phyloP scores from a whole-genome alignment of 2,329 filamentous ascomycete genomes.

The Epichloe brachyelytri region DNA sequence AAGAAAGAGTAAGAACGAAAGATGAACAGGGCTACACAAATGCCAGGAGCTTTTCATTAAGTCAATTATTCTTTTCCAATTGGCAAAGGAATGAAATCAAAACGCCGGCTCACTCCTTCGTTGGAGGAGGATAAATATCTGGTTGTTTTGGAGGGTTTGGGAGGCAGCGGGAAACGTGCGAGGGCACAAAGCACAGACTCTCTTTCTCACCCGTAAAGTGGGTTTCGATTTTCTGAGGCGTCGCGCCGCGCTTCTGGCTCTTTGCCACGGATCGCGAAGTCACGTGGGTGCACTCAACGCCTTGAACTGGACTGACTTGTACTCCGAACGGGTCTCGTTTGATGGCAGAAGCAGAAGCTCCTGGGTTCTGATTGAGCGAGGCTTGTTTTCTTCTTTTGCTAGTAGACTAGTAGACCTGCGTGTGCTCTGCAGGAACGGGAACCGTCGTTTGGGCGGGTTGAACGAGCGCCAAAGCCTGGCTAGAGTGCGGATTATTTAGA shows the following conservation, averaged over 20 bases:
- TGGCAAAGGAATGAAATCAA: too few relatives aligned
- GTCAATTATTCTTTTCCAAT: not conserved
- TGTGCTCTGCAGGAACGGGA: not conserved
- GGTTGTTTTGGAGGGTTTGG: too few relatives aligned
- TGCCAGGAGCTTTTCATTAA: not conserved
- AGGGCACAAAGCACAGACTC: not conserved
- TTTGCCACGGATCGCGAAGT: conserved; percentile 10
- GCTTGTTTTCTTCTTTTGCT: not conserved
- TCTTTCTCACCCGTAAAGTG: not conserved
- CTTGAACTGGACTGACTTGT: not conserved
- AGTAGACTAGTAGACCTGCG: not conserved
- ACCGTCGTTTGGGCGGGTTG: not conserved
- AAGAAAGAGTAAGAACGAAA: not conserved
- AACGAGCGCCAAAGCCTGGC: not conserved
- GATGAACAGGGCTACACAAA: not conserved
- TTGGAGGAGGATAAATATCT: too few relatives aligned
- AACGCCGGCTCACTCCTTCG: too few relatives aligned
- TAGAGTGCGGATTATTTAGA: too few relatives aligned
- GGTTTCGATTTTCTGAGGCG: conserved; percentile 4
- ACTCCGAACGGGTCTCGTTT: not conserved
- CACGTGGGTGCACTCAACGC: conserved; percentile 10
- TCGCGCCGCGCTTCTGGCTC: conserved; percentile 5
- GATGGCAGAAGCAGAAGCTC: not conserved
- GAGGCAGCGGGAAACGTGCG: not conserved
- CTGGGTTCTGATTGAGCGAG: not conserved